phyloP scores from a whole-genome alignment of 192 early-diverging fungal genomes.

The Podila clonocystis region DNA sequence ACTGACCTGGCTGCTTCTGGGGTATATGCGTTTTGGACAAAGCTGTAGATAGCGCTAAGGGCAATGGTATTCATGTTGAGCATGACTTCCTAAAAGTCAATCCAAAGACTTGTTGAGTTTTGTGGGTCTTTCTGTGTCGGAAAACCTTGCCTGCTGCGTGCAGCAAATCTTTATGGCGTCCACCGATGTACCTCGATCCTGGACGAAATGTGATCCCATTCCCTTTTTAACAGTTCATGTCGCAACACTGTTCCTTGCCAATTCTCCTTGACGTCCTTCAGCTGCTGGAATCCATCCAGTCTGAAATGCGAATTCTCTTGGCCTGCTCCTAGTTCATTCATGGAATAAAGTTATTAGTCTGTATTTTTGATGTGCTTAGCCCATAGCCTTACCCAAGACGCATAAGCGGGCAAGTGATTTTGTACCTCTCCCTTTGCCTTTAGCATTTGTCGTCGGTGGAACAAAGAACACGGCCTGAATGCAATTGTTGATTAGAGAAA shows the following conservation, averaged over 20 bases:
- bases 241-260: conserved; percentile 60
- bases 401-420: conserved; percentile 5
- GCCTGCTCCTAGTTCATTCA: not conserved
- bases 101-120: not conserved
- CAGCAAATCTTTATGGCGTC: not conserved
- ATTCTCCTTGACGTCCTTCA: conserved; percentile 68
- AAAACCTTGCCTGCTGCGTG: no score
- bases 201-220: conserved; percentile 62
- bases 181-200: conserved; percentile 53
- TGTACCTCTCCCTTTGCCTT: conserved; percentile 11
- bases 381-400: no score
- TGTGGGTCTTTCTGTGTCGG: not conserved
- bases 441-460: conserved; percentile 6
- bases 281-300: conserved; percentile 67
- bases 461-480: conserved; percentile 17
- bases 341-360: not conserved
- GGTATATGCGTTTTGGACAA: conserved; percentile 67
- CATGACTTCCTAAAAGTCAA: conserved; percentile 53
- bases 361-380: not conserved
- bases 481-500: not conserved
- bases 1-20: conserved; percentile 20
- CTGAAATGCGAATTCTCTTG: conserved; percentile 24
- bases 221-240: conserved; percentile 56
- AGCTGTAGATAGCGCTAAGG: conserved; percentile 64
- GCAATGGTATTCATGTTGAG: conserved; percentile 67